Percentiles rank a stretch among this genome's conserved stretches.
These are phyloP conservation scores for Citrus australasica DNA, from an alignment of 345 rosid species.

Conservation along the genomic window DNA sequence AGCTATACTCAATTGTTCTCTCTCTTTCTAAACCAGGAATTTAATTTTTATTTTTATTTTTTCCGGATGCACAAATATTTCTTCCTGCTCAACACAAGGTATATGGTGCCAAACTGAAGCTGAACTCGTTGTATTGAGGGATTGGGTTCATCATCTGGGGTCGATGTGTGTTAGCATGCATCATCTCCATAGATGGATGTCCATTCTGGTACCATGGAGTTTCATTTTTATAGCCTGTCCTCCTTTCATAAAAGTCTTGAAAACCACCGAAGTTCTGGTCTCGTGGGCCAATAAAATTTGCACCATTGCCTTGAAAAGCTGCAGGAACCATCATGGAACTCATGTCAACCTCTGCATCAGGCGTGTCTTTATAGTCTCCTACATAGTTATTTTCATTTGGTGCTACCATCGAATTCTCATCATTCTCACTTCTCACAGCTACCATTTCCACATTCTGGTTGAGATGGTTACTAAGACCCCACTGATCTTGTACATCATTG, in stretches of 20 bases:
- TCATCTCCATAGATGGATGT: constrained; percentile 19
- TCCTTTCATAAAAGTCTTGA: neutral
- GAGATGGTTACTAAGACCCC: constrained; percentile 10
- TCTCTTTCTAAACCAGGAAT: neutral
- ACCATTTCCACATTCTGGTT: constrained; percentile 9
- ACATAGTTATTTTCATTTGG: constrained; percentile 3
- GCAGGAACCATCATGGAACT: constrained; percentile 4
- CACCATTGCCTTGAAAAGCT: constrained; percentile 9
- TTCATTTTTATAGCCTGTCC: constrained; percentile 13
- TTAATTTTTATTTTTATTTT: neutral
- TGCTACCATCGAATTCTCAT: constrained; percentile 5
- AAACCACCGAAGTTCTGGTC: constrained; percentile 6
- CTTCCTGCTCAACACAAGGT: constrained; percentile 3
- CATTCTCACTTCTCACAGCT: neutral
- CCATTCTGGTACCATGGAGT: constrained; percentile 9
- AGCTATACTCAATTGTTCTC: neutral
- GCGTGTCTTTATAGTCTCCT: constrained; percentile 8
- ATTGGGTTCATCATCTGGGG: constrained; percentile 8
- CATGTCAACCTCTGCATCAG: neutral
- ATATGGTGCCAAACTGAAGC: constrained; percentile 1
- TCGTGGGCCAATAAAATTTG: constrained; percentile 13
- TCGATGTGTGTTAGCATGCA: neutral
- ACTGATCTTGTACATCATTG: constrained; percentile 9
- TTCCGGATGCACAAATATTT: neutral
- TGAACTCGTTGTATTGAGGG: neutral